These are phyloP conservation scores for Chondrus crispus DNA, from an alignment of 23 red algal species.

Conservation along the genomic window DNA sequence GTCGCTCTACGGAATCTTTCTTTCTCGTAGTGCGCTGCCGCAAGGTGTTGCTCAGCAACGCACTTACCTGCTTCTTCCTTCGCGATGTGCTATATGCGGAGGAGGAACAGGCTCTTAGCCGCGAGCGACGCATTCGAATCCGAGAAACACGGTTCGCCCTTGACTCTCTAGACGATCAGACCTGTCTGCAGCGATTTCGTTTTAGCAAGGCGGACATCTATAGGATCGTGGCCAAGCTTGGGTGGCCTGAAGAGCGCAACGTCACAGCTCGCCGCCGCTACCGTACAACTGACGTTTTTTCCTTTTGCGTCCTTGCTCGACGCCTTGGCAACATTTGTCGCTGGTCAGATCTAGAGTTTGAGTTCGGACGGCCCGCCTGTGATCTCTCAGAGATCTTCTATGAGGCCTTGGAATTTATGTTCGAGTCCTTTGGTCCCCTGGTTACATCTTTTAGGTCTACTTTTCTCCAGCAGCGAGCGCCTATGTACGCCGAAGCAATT, in stretches of 20 bases:
- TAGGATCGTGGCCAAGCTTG: not conserved
- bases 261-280: not conserved
- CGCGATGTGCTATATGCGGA: too few species aligned
- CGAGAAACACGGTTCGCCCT: too few species aligned
- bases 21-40: too few species aligned
- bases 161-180: not conserved
- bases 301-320: slow-evolving; percentile 27
- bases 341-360: not conserved
- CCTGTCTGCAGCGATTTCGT: not conserved
- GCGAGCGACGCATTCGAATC: too few species aligned
- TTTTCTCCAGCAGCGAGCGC: not conserved
- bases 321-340: not conserved
- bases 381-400: slow-evolving; percentile 23
- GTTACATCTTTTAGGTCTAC: not conserved
- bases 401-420: slow-evolving; percentile 12
- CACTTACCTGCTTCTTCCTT: too few species aligned
- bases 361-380: not conserved
- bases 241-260: not conserved
- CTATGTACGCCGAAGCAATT: not conserved
- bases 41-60: too few species aligned
- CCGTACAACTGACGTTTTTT: not conserved
- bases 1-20: too few species aligned
- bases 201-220: not conserved
- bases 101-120: too few species aligned
- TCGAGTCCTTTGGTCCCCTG: not conserved